Base-by-base conservation (phyloP, 176 grass and related monocot genomes). In the Rhipidocladum racemiflorum region DNA sequence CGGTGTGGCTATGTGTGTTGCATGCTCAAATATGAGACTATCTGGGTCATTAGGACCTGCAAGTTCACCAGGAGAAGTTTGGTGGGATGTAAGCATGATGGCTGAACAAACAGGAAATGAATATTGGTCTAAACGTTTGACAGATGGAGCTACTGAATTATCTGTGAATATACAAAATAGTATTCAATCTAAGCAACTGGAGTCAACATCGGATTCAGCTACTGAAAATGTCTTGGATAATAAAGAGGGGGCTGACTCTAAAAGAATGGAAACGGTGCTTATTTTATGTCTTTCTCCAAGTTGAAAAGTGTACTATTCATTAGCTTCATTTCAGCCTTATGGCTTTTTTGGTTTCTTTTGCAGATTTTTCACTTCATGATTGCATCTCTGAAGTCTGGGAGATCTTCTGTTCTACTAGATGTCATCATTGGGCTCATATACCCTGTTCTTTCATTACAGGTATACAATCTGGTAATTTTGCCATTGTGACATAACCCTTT, bases 291-390 rank as follows among this genome's bases (percentile, higher is more conserved):
- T 70, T 44, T 80, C 56, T 48, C 64, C 74, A 51, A 60, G 30
- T 76, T 61, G 28, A 28, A 51, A 60, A 72, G 17, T 65, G 21
- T 20, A 68, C 18, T 74, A 9, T 71, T 80, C 56, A 68, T 7
- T 74, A 76, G 14, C 43, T 85, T 83, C 29, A 66, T 81, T 70
- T 83, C 18, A 65, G 36, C 3, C 78, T 74, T 72, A 86, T n/a
- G 43, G 36, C 23, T 82, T 77, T 23, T 56, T 79, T 80, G 48
- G 15, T 76, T 72, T 82, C 27, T 81, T 77, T 80, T 88, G 56
- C 88, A 98, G 95, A 95, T 98, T 78, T 93, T 98, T 61, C 92
- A 98, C 88, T 98, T 98, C 78, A 66, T 94, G 62, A 89, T 98
- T 6, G 81, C 95, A 75, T 93, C 95, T 62, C 76, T 95, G 79